Conservation (phyloP, 78 protist genomes). For the Planoprotostelium fungivorum region DNA sequence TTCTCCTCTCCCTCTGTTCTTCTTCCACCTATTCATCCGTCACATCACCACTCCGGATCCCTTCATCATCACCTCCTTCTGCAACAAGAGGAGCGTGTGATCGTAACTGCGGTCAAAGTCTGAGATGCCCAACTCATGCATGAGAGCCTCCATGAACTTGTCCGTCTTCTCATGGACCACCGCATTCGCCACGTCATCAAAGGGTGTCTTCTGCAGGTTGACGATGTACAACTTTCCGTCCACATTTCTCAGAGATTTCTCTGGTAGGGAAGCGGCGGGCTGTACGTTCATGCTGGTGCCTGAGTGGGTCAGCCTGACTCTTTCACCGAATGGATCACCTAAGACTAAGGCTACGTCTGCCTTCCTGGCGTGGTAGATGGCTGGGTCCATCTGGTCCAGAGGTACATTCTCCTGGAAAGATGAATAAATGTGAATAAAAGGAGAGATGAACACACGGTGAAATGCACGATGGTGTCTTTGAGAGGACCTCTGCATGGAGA, state of each 20-base stretch:
- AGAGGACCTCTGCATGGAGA: too few relatives aligned
- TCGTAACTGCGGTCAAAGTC: too few relatives aligned
- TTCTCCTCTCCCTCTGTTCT: too few relatives aligned
- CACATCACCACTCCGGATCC: too few relatives aligned
- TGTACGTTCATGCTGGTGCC: conserved; percentile 43
- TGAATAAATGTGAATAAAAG: conserved; percentile 3
- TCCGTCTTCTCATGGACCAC: conserved; percentile 18
- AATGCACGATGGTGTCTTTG: too few relatives aligned
- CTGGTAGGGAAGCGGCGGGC: conserved; percentile 15
- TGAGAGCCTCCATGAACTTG: conserved; percentile 17
- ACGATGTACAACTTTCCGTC: conserved; percentile 7
- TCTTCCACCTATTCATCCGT: too few relatives aligned
- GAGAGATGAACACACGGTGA: conserved; percentile 3
- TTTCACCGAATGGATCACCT: neutral
- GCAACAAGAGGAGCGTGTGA: too few relatives aligned
- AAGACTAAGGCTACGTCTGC: conserved; percentile 1
- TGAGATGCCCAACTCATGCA: conserved; percentile 26
- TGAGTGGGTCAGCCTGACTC: neutral
- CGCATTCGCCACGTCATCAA: conserved; percentile 13
- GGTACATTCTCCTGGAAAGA: conserved; percentile 10
- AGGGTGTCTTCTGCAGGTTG: conserved; percentile 37
- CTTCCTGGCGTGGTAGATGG: neutral
- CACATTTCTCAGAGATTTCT: neutral
- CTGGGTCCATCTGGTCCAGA: conserved; percentile 7
- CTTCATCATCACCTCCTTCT: too few relatives aligned